Conservation (phyloP, 768 basidiomycete species). For the Lanmaoa rubissima region DNA sequence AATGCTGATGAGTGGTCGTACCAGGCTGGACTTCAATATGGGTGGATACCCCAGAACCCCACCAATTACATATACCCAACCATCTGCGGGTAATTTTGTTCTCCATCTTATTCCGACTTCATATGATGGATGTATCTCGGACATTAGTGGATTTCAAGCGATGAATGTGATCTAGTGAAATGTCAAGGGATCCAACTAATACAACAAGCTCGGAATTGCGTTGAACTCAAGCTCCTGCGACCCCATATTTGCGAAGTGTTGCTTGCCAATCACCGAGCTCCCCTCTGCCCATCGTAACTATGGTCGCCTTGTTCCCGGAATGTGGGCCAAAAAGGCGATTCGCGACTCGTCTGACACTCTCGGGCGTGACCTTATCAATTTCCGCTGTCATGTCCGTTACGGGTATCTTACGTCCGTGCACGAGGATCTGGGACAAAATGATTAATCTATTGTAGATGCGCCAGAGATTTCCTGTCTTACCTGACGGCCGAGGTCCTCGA, state of each 20-base stretch:
- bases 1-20: constrained; percentile 89
- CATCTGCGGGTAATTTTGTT: constrained; percentile 49
- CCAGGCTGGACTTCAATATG: constrained; percentile 71
- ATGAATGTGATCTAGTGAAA: neutral
- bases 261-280: constrained; percentile 67
- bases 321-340: constrained; percentile 67
- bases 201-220: neutral
- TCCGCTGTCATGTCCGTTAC: constrained; percentile 88
- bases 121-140: neutral
- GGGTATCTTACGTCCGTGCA: constrained; percentile 82
- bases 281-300: constrained; percentile 82
- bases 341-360: constrained; percentile 75
- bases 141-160: neutral
- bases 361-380: constrained; percentile 72
- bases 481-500: constrained; percentile 91
- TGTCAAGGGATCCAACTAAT: neutral
- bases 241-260: constrained; percentile 67
- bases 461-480: constrained; percentile 34
- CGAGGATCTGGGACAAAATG: constrained; percentile 56
- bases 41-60: constrained; percentile 78
- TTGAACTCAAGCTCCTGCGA: constrained; percentile 36
- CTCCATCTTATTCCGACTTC: neutral
- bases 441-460: neutral
- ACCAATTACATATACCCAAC: constrained; percentile 51
- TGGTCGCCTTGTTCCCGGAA: constrained; percentile 64